Evolutionary conservation across 371 early-diverging fungal species (phyloP).

Genomic region (Lichtheimia corymbifera): DNA sequence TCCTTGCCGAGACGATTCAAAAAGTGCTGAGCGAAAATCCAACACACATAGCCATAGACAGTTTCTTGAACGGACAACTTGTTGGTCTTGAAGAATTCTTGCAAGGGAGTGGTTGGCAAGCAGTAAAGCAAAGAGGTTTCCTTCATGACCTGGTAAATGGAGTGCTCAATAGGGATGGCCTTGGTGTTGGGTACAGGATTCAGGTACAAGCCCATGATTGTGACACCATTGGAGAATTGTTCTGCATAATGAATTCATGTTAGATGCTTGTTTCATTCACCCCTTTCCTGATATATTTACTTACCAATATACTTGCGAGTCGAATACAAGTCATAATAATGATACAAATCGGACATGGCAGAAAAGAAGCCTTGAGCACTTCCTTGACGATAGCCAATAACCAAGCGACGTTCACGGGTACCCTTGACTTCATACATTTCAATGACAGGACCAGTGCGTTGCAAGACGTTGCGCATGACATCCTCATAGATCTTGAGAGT

Average conservation of each 20-base stretch:
- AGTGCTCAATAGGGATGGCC: constrained; percentile 85
- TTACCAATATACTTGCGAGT: constrained; percentile 94
- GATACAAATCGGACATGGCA: constrained; percentile 97
- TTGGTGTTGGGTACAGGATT: constrained; percentile 79
- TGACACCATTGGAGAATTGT: constrained; percentile 98
- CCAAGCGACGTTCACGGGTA: constrained; percentile 85
- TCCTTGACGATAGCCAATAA: constrained; percentile 89
- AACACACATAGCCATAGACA: constrained; percentile 93
- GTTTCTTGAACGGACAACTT: constrained; percentile 94
- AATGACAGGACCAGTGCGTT: constrained; percentile 94
- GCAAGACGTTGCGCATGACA: constrained; percentile 83
- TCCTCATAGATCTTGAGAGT: constrained; percentile 87
- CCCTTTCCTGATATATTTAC: constrained; percentile 11
- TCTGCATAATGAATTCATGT: constrained; percentile 52
- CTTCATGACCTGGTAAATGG: constrained; percentile 94
- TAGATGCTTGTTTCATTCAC: not conserved
- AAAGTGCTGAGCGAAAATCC: constrained; percentile 98
- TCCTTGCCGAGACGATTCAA: constrained; percentile 96
- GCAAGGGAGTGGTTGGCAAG: constrained; percentile 93
- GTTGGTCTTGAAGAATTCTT: constrained; percentile 90
- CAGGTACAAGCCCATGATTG: constrained; percentile 91
- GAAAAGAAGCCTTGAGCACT: constrained; percentile 93
- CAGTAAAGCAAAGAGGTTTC: constrained; percentile 96
- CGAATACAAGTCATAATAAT: constrained; percentile 95
- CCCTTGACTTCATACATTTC: constrained; percentile 87